A percentile compares a stretch with the other conserved stretches of the same genome.
Evolutionary conservation across 495 filamentous ascomycete species (phyloP).

Genomic region (Neurospora sp.): DNA sequence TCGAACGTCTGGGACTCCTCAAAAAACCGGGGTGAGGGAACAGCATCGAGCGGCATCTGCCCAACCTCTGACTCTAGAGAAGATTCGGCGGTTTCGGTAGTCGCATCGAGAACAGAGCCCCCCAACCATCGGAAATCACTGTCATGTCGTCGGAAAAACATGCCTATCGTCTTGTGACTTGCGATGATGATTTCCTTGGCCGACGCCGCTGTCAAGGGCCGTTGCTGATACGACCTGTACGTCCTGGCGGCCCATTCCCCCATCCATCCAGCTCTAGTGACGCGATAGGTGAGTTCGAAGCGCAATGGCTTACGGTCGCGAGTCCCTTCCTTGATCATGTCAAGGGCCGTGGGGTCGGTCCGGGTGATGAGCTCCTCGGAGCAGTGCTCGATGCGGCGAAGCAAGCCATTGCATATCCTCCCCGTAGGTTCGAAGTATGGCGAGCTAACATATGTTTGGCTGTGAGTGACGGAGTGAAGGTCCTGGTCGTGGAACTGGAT

Average conservation of each 20-base stretch:
- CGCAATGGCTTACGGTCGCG: constrained; percentile 29
- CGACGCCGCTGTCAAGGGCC: constrained; percentile 26
- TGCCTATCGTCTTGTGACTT: constrained; percentile 33
- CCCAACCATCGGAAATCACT: constrained; percentile 33
- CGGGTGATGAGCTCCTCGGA: constrained; percentile 37
- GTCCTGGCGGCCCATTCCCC: constrained; percentile 36
- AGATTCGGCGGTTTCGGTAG: constrained; percentile 18
- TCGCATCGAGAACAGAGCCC: constrained; percentile 23
- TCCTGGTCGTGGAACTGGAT: constrained; percentile 35
- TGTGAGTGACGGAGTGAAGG: constrained; percentile 24
- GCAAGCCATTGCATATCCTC: constrained; percentile 29
- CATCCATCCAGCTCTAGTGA: constrained; percentile 22
- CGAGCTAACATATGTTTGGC: constrained; percentile 31
- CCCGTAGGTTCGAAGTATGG: constrained; percentile 27
- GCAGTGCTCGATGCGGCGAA: constrained; percentile 38
- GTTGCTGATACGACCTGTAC: constrained; percentile 35
- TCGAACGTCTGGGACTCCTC: constrained; percentile 34
- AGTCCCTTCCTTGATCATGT: constrained; percentile 23
- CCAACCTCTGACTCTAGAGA: constrained; percentile 20
- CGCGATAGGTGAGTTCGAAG: constrained; percentile 34
- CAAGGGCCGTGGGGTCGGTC: constrained; percentile 35
- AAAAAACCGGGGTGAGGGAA: constrained; percentile 32
- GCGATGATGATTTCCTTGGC: constrained; percentile 33
- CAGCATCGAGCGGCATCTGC: constrained; percentile 26
- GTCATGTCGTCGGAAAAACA: constrained; percentile 37